phyloP scores from a whole-genome alignment of 768 basidiomycete genomes.

The Nidularia pulvinata region DNA sequence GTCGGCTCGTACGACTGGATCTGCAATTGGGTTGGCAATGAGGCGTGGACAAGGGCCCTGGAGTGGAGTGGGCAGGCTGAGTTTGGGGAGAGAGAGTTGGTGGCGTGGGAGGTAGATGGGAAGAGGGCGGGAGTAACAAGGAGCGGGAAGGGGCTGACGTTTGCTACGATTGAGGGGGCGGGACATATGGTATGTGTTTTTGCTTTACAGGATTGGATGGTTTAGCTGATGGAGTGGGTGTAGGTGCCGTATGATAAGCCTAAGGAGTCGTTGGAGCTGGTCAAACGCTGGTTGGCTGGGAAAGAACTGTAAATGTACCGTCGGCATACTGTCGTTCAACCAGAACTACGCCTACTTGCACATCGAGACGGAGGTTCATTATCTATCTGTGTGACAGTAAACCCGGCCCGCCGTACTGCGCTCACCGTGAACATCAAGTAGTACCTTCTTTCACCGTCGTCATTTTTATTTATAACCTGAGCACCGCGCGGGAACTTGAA shows the following conservation, averaged over 20 bases:
- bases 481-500: too few relatives aligned
- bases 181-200: conserved; percentile 29
- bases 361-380: too few relatives aligned
- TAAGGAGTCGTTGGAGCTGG: conserved; percentile 45
- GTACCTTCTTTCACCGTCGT: too few relatives aligned
- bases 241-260: conserved; percentile 66
- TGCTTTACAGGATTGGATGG: not conserved
- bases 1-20: conserved; percentile 75
- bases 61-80: conserved; percentile 67
- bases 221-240: conserved; percentile 6
- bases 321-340: too few relatives aligned
- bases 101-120: conserved; percentile 61
- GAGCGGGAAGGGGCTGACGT: conserved; percentile 21
- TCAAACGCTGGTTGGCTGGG: conserved; percentile 45
- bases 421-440: too few relatives aligned
- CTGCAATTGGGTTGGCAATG: conserved; percentile 78
- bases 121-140: conserved; percentile 34
- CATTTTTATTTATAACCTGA: too few relatives aligned
- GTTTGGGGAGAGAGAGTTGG: conserved; percentile 37
- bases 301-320: conserved; percentile 9
- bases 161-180: not conserved
- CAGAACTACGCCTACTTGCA: too few relatives aligned
- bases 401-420: too few relatives aligned
- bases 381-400: too few relatives aligned
- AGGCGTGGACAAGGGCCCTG: conserved; percentile 66